phyloP scores from a whole-genome alignment of 2,329 filamentous ascomycete genomes.

The Coniella vitis region DNA sequence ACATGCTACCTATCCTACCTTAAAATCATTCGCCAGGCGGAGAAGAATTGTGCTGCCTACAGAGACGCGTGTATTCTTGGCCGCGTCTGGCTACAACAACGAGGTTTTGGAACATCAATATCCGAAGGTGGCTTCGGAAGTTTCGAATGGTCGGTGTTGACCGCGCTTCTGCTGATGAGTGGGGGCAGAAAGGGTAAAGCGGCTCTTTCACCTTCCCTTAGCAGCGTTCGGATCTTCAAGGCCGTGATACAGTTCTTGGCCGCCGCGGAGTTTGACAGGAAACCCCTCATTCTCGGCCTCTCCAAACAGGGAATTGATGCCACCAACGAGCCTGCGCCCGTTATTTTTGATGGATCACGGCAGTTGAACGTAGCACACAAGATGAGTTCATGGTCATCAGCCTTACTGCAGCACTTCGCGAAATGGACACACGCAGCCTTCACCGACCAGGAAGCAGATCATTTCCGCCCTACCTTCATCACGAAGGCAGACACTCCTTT shows the following conservation, averaged over 20 bases:
- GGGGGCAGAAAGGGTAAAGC: constrained; percentile 66
- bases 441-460: constrained; percentile 65
- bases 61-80: constrained; percentile 81
- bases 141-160: constrained; percentile 81
- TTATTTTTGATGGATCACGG: constrained; percentile 70
- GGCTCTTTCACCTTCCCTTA: constrained; percentile 72
- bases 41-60: constrained; percentile 65
- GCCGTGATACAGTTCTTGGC: constrained; percentile 83
- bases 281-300: constrained; percentile 49
- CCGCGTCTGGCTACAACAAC: constrained; percentile 80
- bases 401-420: constrained; percentile 66
- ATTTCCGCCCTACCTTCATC: constrained; percentile 83
- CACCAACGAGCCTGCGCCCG: constrained; percentile 46
- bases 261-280: constrained; percentile 62
- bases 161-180: constrained; percentile 74
- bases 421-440: constrained; percentile 67
- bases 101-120: constrained; percentile 68
- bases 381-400: constrained; percentile 81
- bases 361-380: constrained; percentile 82
- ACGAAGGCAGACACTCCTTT: constrained; percentile 47
- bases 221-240: constrained; percentile 91
- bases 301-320: constrained; percentile 36
- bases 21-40: constrained; percentile 63
- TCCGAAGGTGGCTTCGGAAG: constrained; percentile 79
- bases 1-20: constrained; percentile 67